Evolutionary conservation across 805 yeast genomes (phyloP), one percentile per base, ranked within the genome.

Genomic region (Cyberlindnera nakhonratchasimensis): DNA sequence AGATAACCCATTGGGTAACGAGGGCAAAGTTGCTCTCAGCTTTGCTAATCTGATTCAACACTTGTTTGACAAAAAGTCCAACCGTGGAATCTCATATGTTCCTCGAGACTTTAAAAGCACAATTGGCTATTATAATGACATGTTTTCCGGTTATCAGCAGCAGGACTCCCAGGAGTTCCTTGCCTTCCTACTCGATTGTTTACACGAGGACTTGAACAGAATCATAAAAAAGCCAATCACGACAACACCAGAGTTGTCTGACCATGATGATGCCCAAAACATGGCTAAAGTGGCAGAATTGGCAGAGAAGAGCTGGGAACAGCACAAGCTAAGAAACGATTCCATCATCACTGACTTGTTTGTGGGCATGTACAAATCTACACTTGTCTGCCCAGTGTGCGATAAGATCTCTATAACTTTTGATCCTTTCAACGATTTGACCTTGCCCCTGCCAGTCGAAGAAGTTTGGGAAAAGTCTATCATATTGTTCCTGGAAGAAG

Each of bases 81-180:
- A 40, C 14, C 40, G 47, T 34, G 43, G 43, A 1, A 37, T 40
- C 10, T 42, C 42, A 13, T 47, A 47, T 16, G 50, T 56, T 17
- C 97, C 98, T 2, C 66, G 86, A 30, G 85, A 80, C 24, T 89
- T 91, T 66, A 88, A 86, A 54, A 67, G 72, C 25, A 80, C 86
- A 0, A 72, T 91, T 25, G 98, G 97, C 0, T 74, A 81, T 46
- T 85, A 75, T 56, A 85, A 89, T 29, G 74, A 82, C 2, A 75
- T 83, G 71, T 91, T 89, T 66, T 75, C 82, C 0, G 95, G 87
- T 3, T 82, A 80, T 52, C 79, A 77, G 45, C 97, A 91, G 60
- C 97, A 91, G 57, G 98, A 91, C 59, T 86, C 96, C 2, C 96
- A 90, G 59, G 98, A 91, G 59, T 84, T 91, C 57, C 72, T 89